Evolutionary conservation across 371 early-diverging fungal species (phyloP), one percentile per base, ranked within the genome.

Genomic region (Dinochytrium kinnereticum): DNA sequence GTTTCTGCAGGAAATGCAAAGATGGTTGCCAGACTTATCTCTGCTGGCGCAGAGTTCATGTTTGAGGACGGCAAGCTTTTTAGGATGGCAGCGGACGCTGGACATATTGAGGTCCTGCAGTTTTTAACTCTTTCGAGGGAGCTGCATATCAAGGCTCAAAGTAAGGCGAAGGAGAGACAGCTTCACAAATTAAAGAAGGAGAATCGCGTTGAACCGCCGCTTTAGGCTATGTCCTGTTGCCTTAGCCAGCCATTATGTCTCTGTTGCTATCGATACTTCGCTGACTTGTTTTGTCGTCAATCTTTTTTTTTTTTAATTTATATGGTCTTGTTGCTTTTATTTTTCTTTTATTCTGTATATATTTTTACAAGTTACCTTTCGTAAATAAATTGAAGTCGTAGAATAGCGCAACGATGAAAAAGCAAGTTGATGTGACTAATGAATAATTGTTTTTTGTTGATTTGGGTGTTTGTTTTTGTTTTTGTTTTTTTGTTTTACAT

Each of bases 1-100:
- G 55, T 53, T 3, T 15, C 10, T 2, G 21, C 13, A 26, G 76
- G 76, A 13, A 71, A 71, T 49, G 71, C 68, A 0, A 75, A 75
- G 61, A 67, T 75, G 59, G 76, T 75, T 2, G 76, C 76, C 2
- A 17, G 67, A 1, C 49, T 75, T 65, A 59, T 75, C 55, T 64
- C 64, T 24, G 76, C 67, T 37, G 76, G 76, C 0, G 71, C 59
- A 2, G 68, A 75, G n/a, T 64, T 71, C 37, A 71, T 71, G 31
- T 34, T 38, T 0, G 40, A 38, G 0, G 64, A 51, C 36, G 76
- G 39, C 49, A 36, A n/a, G 10, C 51, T 44, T 3, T 70, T 70
- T 37, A 51, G 28, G 10, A 64, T 75, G 34, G 75, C 75, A 2
- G 24, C 30, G 57, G 75, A 75, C 13, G 44, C 55, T 0, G 75